These are phyloP conservation scores for Paraphoma sp. DNA, from an alignment of 2,329 filamentous ascomycete species.

Conservation along the genomic window DNA sequence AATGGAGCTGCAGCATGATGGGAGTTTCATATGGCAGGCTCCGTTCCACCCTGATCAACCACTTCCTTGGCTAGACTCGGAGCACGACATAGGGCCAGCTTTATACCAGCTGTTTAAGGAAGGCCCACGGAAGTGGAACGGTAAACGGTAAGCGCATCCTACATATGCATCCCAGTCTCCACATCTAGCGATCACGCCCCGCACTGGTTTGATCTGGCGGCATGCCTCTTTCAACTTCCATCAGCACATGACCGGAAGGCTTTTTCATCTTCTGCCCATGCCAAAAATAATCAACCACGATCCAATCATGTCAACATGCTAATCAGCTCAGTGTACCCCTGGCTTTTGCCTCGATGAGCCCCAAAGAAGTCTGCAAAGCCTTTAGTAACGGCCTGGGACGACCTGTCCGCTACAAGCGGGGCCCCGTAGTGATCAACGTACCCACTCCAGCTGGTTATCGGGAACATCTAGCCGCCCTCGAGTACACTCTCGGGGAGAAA, in stretches of 20 bases:
- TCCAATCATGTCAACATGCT: conserved; percentile 29
- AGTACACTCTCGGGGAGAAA: conserved; percentile 64
- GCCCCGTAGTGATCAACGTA: conserved; percentile 83
- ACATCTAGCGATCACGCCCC: conserved; percentile 27
- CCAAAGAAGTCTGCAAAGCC: conserved; percentile 78
- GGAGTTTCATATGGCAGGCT: conserved; percentile 89
- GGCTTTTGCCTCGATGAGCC: conserved; percentile 88
- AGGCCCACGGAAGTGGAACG: conserved; percentile 82
- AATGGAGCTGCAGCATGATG: conserved; percentile 85
- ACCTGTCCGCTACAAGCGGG: conserved; percentile 77
- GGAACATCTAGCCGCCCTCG: conserved; percentile 77
- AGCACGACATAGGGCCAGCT: conserved; percentile 93
- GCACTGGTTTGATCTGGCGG: conserved; percentile 28
- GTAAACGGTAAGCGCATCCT: conserved; percentile 63
- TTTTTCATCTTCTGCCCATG: conserved; percentile 12
- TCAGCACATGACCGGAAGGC: not conserved
- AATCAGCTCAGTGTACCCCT: conserved; percentile 72
- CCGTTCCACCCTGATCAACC: conserved; percentile 90
- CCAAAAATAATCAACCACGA: conserved; percentile 15
- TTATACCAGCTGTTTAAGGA: conserved; percentile 96
- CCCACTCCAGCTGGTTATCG: conserved; percentile 87
- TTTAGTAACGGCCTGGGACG: conserved; percentile 81
- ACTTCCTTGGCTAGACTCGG: conserved; percentile 93
- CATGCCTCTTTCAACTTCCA: conserved; percentile 7
- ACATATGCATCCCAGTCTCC: conserved; percentile 26